These are phyloP conservation scores for Orbilia javanica DNA, from an alignment of 2,329 filamentous ascomycete genomes.

Conservation along the genomic window DNA sequence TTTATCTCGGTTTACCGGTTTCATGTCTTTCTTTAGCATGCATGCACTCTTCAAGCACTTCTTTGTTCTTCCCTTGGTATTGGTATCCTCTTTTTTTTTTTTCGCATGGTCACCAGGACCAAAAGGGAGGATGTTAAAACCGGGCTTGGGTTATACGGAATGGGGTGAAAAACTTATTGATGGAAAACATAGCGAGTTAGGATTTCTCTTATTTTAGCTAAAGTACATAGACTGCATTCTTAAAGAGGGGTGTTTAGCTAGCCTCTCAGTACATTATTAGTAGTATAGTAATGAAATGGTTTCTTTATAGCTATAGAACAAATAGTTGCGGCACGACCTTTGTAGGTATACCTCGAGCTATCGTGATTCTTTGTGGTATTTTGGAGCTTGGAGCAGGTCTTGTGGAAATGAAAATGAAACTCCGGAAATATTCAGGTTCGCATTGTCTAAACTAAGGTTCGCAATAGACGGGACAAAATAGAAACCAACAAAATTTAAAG, in stretches of 20 bases:
- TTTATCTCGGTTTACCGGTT: background rate
- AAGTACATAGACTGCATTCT: slow-evolving; percentile 19
- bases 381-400: too few relatives aligned
- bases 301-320: background rate
- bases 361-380: too few relatives aligned
- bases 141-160: background rate
- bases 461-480: too few relatives aligned
- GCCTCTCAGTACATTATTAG: background rate
- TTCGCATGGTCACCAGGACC: background rate
- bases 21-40: background rate
- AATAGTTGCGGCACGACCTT: too few relatives aligned
- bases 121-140: background rate
- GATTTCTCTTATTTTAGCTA: background rate
- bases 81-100: background rate
- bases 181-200: slow-evolving; percentile 10
- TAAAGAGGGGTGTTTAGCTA: background rate
- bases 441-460: too few relatives aligned
- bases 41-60: too few relatives aligned
- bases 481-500: too few relatives aligned
- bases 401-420: too few relatives aligned
- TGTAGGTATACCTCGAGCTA: too few relatives aligned
- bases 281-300: slow-evolving; percentile 20
- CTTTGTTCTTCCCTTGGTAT: too few relatives aligned
- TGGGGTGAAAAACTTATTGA: background rate
- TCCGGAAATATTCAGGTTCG: too few relatives aligned